Evolutionary conservation across 139 green algal genomes (phyloP), one percentile per base, ranked within the genome.

Genomic region (Pseudopediastrum boryanum): DNA sequence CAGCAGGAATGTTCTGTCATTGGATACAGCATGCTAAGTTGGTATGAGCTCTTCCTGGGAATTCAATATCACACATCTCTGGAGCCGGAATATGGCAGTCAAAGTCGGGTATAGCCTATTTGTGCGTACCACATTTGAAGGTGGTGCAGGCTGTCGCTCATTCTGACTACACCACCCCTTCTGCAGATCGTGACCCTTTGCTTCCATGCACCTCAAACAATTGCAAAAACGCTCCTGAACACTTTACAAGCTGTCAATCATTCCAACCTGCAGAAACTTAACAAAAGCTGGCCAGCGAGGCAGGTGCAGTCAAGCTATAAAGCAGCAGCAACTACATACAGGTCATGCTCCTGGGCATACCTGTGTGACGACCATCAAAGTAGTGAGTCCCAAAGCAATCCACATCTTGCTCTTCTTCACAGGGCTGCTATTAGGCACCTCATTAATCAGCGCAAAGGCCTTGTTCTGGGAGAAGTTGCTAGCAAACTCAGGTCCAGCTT

Each of bases 401-500:
- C 69, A 61, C 61, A 89, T 83, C 63, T 78, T 75, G 73, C 75
- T 87, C 83, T 81, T 78, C 52, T 89, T 71, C 59, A 83, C 84
- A 21, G 83, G 71, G 31, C 71, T 73, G 35, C 84, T 83, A 61
- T 87, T 89, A 35, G 86, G 74, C 68, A 94, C 75, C 51, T 90
- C 83, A 13, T 71, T 82, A 43, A 94, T 77, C 1, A 94, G 70
- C 2, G 80, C 78, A 73, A 94, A 94, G 33, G 81, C 77, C 13
- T 63, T 77, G 64, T 73, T 83, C 35, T 92, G 66, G 42, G 71
- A 74, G 84, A 90, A 79, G 67, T 86, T 70, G 29, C 64, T 21
- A 4, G 85, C 66, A 59, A 94, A 93, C 12, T 69, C 65, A 27
- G 73, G 35, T 27, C 84, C 85, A 1, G 85, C 81, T 61, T 94